Conservation (phyloP, 768 basidiomycete species). For the Leccinum disarticulatum region DNA sequence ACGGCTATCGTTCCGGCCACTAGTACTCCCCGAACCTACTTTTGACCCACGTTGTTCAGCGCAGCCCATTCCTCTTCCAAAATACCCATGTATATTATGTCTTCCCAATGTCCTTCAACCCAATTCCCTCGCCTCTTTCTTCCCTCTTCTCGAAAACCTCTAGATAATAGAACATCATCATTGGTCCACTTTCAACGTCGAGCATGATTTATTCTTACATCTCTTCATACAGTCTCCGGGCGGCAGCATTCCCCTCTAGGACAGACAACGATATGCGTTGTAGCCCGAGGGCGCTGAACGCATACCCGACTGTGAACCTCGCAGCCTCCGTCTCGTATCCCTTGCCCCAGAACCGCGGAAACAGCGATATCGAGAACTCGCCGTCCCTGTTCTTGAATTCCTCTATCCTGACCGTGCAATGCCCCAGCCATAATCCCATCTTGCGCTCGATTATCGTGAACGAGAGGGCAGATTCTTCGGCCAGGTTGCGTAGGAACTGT, state of each 20-base stretch:
- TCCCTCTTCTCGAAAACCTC: constrained; percentile 35
- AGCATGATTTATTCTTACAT: constrained; percentile 28
- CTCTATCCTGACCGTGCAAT: no score
- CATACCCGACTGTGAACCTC: constrained; percentile 36
- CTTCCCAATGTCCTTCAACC: constrained; percentile 28
- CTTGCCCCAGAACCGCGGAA: constrained; percentile 28
- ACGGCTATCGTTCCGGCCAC: background rate
- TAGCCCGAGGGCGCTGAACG: constrained; percentile 35
- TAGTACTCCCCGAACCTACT: background rate
- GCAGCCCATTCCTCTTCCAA: constrained; percentile 33
- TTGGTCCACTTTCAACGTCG: background rate
- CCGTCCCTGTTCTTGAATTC: no score
- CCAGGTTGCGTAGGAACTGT: constrained; percentile 8
- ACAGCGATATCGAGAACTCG: constrained; percentile 4
- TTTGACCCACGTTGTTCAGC: background rate
- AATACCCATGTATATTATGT: constrained; percentile 34
- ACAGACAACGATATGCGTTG: constrained; percentile 39
- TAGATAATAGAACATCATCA: constrained; percentile 6
- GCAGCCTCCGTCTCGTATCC: constrained; percentile 38
- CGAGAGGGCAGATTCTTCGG: constrained; percentile 19
- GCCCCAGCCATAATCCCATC: no score
- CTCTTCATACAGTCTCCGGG: constrained; percentile 15
- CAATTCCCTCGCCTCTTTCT: constrained; percentile 17
- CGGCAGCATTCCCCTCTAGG: constrained; percentile 35
- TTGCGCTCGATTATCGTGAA: constrained; percentile 19